A percentile compares a stretch with the other conserved stretches of the same genome.
Conservation (phyloP, 2,329 filamentous ascomycete genomes). For the Neonectria magnoliae region DNA sequence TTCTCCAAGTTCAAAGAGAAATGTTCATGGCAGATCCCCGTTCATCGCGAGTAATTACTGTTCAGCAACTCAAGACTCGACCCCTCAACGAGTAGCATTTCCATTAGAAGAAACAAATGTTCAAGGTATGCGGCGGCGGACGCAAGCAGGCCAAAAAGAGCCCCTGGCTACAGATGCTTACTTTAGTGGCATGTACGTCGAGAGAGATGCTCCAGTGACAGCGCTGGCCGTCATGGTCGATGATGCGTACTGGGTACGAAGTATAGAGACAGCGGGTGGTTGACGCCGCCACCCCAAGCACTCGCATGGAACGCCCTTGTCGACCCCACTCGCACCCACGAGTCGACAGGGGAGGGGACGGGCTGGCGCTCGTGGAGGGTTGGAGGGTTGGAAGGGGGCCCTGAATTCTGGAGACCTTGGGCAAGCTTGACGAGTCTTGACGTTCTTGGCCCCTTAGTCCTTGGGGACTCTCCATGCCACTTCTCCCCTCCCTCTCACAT, state of each 20-base stretch:
- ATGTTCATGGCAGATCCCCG: background rate
- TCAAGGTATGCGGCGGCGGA: conserved; percentile 29
- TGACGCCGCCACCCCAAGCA: conserved; percentile 34
- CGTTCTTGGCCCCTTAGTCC: background rate
- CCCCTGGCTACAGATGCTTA: conserved; percentile 40
- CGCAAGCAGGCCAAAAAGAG: conserved; percentile 23
- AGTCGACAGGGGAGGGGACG: conserved; percentile 35
- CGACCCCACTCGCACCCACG: conserved; percentile 40
- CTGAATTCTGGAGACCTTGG: background rate
- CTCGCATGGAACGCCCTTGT: conserved; percentile 41
- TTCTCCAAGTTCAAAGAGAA: background rate
- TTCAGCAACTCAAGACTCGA: conserved; percentile 8
- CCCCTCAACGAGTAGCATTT: conserved; percentile 15
- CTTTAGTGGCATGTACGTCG: conserved; percentile 39
- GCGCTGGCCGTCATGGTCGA: conserved; percentile 13
- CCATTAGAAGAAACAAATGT: conserved; percentile 40
- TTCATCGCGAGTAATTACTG: conserved; percentile 11
- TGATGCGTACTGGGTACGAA: conserved; percentile 26
- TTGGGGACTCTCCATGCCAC: background rate
- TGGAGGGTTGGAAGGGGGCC: background rate
- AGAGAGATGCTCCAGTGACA: conserved; percentile 34
- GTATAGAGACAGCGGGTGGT: conserved; percentile 23
- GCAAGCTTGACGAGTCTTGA: background rate
- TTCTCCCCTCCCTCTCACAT: conserved; percentile 28
- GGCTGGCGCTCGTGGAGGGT: conserved; percentile 16